Evolutionary conservation across 148 eudicot genomes (phyloP).

Genomic region (Polygonum maritimum): DNA sequence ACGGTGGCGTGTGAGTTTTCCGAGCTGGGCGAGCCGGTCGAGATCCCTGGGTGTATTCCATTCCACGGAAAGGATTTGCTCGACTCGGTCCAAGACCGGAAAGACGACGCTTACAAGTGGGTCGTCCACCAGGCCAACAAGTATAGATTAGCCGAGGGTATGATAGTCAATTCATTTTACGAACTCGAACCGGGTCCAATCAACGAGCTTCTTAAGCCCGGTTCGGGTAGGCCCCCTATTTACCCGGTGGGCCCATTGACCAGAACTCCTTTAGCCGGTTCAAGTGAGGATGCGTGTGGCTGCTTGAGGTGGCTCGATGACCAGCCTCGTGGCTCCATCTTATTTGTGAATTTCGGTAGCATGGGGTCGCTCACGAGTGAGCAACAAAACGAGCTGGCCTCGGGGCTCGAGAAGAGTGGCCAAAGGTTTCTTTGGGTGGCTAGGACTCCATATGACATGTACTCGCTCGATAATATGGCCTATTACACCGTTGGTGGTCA

Average conservation of each 20-base stretch:
- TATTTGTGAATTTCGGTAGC: constrained; percentile 50
- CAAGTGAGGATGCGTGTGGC: background rate
- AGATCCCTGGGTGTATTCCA: constrained; percentile 34
- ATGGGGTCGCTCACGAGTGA: constrained; percentile 44
- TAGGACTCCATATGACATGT: constrained; percentile 26
- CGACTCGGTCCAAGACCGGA: constrained; percentile 37
- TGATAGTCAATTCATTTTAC: constrained; percentile 27
- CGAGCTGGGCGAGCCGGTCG: constrained; percentile 32
- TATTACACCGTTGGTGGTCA: constrained; percentile 20
- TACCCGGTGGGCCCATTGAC: constrained; percentile 43
- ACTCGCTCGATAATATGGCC: constrained; percentile 19
- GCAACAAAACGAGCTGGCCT: constrained; percentile 39
- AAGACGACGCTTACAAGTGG: constrained; percentile 41
- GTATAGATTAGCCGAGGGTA: constrained; percentile 40
- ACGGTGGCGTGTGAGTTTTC: constrained; percentile 25
- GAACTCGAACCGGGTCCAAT: constrained; percentile 30
- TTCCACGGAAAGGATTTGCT: constrained; percentile 30
- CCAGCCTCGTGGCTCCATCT: constrained; percentile 46
- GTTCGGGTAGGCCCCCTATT: constrained; percentile 29
- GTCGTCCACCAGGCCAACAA: constrained; percentile 28
- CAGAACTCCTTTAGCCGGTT: constrained; percentile 11
- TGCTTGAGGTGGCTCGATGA: constrained; percentile 44
- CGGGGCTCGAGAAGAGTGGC: constrained; percentile 45
- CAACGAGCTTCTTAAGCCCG: constrained; percentile 11
- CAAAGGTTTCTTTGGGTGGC: constrained; percentile 53